A percentile compares a stretch with the other conserved stretches of the same genome.
phyloP scores from a whole-genome alignment of 2,329 filamentous ascomycete species.

The Endothia cerciana region DNA sequence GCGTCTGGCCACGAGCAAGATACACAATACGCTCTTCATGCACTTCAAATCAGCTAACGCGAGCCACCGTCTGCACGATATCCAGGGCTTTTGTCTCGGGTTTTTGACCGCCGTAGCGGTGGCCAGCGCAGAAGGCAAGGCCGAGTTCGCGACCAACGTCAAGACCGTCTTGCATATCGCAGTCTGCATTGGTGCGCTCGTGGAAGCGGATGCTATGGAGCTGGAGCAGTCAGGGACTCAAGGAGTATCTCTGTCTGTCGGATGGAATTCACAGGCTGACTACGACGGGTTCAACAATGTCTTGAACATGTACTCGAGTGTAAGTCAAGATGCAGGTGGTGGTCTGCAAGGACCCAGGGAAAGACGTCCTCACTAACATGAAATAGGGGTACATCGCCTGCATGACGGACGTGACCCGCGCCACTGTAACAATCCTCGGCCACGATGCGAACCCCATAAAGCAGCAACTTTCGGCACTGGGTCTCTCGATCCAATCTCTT shows the following conservation, averaged over 20 bases:
- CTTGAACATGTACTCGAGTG: background rate
- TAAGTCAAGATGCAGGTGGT: background rate
- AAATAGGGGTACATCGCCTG: conserved; percentile 28
- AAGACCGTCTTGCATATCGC: conserved; percentile 19
- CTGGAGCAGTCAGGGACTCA: too few species aligned
- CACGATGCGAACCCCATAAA: background rate
- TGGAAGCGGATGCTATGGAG: conserved; percentile 21
- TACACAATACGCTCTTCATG: background rate
- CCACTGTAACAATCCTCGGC: conserved; percentile 23
- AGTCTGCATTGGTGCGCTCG: conserved; percentile 22
- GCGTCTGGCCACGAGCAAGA: background rate
- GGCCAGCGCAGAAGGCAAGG: conserved; percentile 7
- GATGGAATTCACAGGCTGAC: background rate
- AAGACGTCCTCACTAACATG: background rate
- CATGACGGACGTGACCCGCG: conserved; percentile 16
- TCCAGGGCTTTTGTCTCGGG: conserved; percentile 29
- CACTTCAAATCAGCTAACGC: background rate
- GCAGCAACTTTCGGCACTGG: background rate
- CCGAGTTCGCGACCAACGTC: conserved; percentile 18
- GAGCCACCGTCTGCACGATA: conserved; percentile 4
- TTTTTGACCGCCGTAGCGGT: conserved; percentile 24
- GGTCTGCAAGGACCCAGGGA: background rate
- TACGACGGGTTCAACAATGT: background rate
- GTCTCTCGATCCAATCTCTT: background rate
- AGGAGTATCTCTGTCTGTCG: background rate